Evolutionary conservation across 1,284 basidiomycete species (phyloP).

Genomic region (Cryptococcus depauperatus): DNA sequence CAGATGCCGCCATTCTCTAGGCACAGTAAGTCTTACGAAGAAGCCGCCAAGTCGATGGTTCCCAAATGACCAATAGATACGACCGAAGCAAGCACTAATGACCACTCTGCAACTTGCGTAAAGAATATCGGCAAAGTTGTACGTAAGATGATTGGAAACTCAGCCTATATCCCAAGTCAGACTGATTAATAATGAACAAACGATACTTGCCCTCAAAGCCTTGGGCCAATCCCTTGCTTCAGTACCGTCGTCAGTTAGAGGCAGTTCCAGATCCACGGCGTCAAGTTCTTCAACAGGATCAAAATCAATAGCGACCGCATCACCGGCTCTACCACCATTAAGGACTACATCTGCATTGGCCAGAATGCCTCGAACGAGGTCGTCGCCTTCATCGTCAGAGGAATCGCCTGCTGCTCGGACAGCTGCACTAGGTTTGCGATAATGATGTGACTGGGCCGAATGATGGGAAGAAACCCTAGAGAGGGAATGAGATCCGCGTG

Average conservation of each 20-base stretch:
- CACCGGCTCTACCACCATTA: slow-evolving; percentile 10
- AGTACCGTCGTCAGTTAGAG: slow-evolving; percentile 26
- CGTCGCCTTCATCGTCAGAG: slow-evolving; percentile 30
- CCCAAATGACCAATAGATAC: slow-evolving; percentile 76
- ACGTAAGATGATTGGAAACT: slow-evolving; percentile 35
- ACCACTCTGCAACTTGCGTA: slow-evolving; percentile 45
- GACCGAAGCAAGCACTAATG: slow-evolving; percentile 47
- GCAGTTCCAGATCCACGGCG: slow-evolving; percentile 40
- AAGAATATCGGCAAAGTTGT: slow-evolving; percentile 40
- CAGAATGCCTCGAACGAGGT: slow-evolving; percentile 23
- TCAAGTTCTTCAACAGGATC: slow-evolving; percentile 43
- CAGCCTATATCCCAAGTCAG: slow-evolving; percentile 17
- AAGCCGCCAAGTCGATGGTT: slow-evolving; percentile 63
- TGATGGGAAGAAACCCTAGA: slow-evolving; percentile 10
- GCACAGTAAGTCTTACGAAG: slow-evolving; percentile 49
- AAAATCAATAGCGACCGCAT: slow-evolving; percentile 26
- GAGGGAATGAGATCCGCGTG: slow-evolving; percentile 9
- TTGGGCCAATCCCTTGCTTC: slow-evolving; percentile 29
- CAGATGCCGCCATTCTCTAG: slow-evolving; percentile 16
- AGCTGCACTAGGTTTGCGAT: slow-evolving; percentile 7
- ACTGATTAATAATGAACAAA: background rate
- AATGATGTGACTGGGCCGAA: background rate
- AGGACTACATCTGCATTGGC: slow-evolving; percentile 22
- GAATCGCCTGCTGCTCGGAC: slow-evolving; percentile 24
- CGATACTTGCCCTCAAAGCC: slow-evolving; percentile 28